These are phyloP conservation scores for Monosporozyma solicola DNA, from an alignment of 805 yeast species.

Conservation along the genomic window DNA sequence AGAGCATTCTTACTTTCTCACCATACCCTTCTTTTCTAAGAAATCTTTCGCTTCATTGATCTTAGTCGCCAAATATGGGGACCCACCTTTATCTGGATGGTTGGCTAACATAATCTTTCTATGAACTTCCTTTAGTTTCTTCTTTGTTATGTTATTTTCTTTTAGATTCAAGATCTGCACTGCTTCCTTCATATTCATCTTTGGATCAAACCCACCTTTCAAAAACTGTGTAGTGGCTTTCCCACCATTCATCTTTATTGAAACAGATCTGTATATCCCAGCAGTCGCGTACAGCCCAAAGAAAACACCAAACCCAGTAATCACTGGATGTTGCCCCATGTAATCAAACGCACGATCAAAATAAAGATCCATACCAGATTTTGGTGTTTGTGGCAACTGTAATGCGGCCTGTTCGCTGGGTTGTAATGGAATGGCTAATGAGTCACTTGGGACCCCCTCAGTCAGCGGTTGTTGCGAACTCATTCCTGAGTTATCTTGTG, in stretches of 20 bases:
- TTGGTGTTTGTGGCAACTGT: conserved; percentile 7
- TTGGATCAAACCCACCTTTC: conserved; percentile 79
- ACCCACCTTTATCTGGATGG: conserved; percentile 94
- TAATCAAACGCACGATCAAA: conserved; percentile 52
- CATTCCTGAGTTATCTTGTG: background rate
- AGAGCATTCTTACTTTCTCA: conserved; percentile 4
- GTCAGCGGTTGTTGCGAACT: background rate
- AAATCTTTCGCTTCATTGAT: conserved; percentile 81
- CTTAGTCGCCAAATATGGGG: conserved; percentile 82
- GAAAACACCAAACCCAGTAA: conserved; percentile 62
- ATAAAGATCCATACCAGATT: conserved; percentile 44
- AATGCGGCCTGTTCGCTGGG: background rate
- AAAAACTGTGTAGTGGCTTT: conserved; percentile 20
- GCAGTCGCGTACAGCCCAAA: conserved; percentile 56
- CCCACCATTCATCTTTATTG: conserved; percentile 46
- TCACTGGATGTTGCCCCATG: conserved; percentile 68
- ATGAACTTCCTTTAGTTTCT: conserved; percentile 73
- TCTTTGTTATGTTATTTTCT: conserved; percentile 53
- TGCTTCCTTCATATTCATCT: conserved; percentile 86
- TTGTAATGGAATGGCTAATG: background rate
- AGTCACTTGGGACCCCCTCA: background rate
- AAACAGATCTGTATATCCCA: conserved; percentile 48
- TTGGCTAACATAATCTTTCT: conserved; percentile 82
- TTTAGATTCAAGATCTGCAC: conserved; percentile 70
- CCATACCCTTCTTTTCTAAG: conserved; percentile 24